Evolutionary conservation across 805 yeast genomes (phyloP).

Genomic region (Wickerhamomyces mucosus): DNA sequence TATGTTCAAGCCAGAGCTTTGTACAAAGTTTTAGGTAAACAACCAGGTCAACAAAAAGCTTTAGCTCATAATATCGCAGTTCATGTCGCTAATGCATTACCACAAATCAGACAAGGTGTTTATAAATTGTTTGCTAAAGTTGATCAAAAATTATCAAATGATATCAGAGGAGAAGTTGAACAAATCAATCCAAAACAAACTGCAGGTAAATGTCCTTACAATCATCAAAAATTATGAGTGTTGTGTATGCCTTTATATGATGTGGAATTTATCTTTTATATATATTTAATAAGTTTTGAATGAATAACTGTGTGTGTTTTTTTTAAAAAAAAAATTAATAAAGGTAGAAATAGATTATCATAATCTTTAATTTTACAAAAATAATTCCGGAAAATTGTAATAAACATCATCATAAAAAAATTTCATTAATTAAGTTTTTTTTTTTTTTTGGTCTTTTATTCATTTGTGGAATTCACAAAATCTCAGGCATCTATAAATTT

Average conservation of each 20-base stretch:
- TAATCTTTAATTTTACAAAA: too few species aligned
- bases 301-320: slow-evolving; percentile 1
- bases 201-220: slow-evolving; percentile 14
- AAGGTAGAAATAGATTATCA: too few species aligned
- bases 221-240: slow-evolving; percentile 13
- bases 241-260: too few species aligned
- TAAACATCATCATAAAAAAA: too few species aligned
- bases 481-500: too few species aligned
- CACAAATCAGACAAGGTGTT: slow-evolving; percentile 70
- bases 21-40: slow-evolving; percentile 64
- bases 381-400: too few species aligned
- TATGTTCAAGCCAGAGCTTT: slow-evolving; percentile 68
- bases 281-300: too few species aligned
- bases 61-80: slow-evolving; percentile 77
- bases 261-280: too few species aligned
- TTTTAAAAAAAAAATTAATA: too few species aligned
- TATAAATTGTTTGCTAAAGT: slow-evolving; percentile 70
- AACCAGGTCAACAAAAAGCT: slow-evolving; percentile 76
- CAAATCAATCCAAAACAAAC: slow-evolving; percentile 23
- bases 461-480: too few species aligned
- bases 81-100: slow-evolving; percentile 62
- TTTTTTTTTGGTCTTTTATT: too few species aligned
- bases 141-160: slow-evolving; percentile 54
- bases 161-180: slow-evolving; percentile 55
- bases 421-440: too few species aligned